Evolutionary conservation across 1,284 basidiomycete species (phyloP), one percentile per base, ranked within the genome.

Genomic region (Irpex sp.): DNA sequence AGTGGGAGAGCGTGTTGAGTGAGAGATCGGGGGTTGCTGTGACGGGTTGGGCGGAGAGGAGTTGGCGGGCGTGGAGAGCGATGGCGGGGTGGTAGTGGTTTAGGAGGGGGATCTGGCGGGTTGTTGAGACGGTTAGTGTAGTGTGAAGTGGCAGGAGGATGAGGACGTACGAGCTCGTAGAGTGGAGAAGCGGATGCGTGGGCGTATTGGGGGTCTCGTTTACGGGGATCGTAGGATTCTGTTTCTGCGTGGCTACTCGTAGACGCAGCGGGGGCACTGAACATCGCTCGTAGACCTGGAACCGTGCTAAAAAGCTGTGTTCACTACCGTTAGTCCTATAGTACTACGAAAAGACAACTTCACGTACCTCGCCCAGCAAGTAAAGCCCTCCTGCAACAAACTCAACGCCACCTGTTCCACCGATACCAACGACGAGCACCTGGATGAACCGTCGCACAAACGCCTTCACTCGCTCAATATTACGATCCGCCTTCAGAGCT

Each of bases 31-130:
- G 83, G 7, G 85, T 89, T 18, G 92, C 90, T 0, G 91, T 93
- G 39, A 98, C 76, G 0, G 86, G 85, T 58, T 83, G 80, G 4
- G 83, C 85, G 1, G 78, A 71, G 54, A 98, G 80, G 5, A 99
- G 84, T 71, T 96, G 91, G 7, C 81, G 83, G 0, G 95, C 91
- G 67, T 97, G 93, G 1, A 97, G 84, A 0, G 92, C 86, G 18
- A 99, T 82, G 0, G 94, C 87, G 0, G 96, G 97, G 72, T 99
- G 97, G 75, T 90, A 96, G 74, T 99, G 96, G 61, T 83, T 75
- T 0, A 94, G 72, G 42, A 97, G 84, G 0, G 93, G 92, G 1
- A 83, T 82, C 93, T 92, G 57, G 36, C n/a, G 9, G 28, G 28
- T 33, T 48, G 23, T 36, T n/a, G n/a, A n/a, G 4, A 45, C 37